These are phyloP conservation scores for Ogataea siamensis DNA, from an alignment of 805 yeast genomes.

Conservation along the genomic window DNA sequence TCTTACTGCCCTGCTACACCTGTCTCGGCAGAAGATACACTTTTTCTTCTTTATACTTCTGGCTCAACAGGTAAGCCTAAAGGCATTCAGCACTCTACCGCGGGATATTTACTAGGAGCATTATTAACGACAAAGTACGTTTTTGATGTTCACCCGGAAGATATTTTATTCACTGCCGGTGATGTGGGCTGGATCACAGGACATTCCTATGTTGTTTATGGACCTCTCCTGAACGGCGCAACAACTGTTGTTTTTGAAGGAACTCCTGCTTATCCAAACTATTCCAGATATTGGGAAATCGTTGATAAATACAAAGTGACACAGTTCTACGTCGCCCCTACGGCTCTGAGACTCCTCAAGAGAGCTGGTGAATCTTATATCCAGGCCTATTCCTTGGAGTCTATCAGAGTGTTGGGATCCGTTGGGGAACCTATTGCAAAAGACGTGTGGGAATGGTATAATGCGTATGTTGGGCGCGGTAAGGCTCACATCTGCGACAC, in stretches of 20 bases:
- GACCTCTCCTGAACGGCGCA: constrained; percentile 74
- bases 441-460: constrained; percentile 86
- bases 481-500: constrained; percentile 77
- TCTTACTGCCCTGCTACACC: constrained; percentile 73
- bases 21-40: constrained; percentile 76
- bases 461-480: constrained; percentile 65
- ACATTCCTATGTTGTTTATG: constrained; percentile 79
- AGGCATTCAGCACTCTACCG: constrained; percentile 81
- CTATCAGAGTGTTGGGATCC: constrained; percentile 71
- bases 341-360: constrained; percentile 73
- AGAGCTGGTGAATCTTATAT: constrained; percentile 68
- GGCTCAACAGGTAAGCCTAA: constrained; percentile 90
- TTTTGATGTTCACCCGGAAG: constrained; percentile 74
- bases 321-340: constrained; percentile 83
- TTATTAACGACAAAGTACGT: constrained; percentile 69
- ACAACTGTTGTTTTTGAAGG: constrained; percentile 83
- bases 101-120: constrained; percentile 75
- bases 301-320: constrained; percentile 69
- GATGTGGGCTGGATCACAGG: constrained; percentile 94
- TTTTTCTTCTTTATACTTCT: constrained; percentile 78
- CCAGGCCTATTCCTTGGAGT: constrained; percentile 57
- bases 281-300: constrained; percentile 77
- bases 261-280: constrained; percentile 83
- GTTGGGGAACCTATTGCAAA: constrained; percentile 88
- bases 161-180: constrained; percentile 80